Conservation (phyloP, 1,284 basidiomycete genomes). For the Ganoderma meredithae region DNA sequence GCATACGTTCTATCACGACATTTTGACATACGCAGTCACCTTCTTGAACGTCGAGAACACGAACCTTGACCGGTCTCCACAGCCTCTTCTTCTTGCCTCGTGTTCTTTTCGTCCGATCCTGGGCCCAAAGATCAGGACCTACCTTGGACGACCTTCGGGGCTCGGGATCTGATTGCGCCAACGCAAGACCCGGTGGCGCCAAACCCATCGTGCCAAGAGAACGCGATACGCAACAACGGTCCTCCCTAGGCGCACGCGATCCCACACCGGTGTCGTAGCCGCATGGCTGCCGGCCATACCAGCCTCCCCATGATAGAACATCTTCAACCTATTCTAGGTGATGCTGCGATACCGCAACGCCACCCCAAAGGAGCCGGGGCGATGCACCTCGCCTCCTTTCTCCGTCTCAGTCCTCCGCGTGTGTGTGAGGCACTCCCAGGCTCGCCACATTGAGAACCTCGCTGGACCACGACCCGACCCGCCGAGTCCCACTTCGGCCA, state of each 20-base stretch:
- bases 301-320: constrained; percentile 5
- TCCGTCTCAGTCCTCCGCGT: constrained; percentile 9
- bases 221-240: constrained; percentile 6
- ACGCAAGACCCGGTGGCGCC: neutral
- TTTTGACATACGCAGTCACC: neutral
- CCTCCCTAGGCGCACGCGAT: neutral
- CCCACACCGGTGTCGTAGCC: constrained; percentile 20
- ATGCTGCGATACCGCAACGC: constrained; percentile 10
- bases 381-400: constrained; percentile 9
- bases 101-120: neutral
- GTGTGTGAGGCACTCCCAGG: constrained; percentile 23
- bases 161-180: neutral
- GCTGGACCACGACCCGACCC: neutral
- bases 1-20: neutral
- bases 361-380: constrained; percentile 14
- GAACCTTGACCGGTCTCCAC: neutral
- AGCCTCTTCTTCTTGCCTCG: neutral
- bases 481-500: no score
- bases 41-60: neutral
- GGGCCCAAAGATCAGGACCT: neutral
- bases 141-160: neutral
- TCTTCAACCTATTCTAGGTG: neutral
- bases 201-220: neutral
- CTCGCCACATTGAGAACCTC: neutral
- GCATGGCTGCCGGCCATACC: constrained; percentile 19